Conservation (phyloP, 2,329 filamentous ascomycete species). For the Sclerotinia spermophila region DNA sequence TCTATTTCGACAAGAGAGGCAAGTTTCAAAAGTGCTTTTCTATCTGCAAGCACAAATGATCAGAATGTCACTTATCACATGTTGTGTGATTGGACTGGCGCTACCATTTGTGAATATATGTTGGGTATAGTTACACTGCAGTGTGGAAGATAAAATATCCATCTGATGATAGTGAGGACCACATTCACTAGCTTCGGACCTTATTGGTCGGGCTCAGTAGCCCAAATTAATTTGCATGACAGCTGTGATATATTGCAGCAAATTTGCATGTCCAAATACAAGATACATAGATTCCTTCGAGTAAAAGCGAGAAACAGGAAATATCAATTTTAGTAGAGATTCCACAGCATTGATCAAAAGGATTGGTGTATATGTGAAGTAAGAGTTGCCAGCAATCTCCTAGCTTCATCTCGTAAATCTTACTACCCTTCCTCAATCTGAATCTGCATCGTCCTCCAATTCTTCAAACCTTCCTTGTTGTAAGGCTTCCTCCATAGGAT, state of each 20-base stretch:
- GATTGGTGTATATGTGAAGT: neutral
- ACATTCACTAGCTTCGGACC: neutral
- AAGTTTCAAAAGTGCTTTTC: neutral
- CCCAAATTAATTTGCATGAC: neutral
- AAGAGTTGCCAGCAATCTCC: neutral
- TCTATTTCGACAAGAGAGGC: neutral
- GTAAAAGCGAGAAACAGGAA: neutral
- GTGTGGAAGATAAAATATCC: neutral
- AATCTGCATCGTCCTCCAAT: constrained; percentile 35
- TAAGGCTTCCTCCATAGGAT: constrained; percentile 32
- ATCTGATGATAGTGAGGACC: neutral
- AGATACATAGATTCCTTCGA: neutral
- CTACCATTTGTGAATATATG: neutral
- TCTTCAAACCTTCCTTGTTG: constrained; percentile 35
- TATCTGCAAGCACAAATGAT: neutral
- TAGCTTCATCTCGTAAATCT: neutral
- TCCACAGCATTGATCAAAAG: neutral
- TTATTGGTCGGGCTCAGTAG: neutral
- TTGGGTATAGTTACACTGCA: constrained; percentile 15
- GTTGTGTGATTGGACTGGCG: constrained; percentile 4
- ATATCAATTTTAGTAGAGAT: neutral
- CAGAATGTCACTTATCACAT: neutral
- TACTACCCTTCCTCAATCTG: constrained; percentile 21
- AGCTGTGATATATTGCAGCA: neutral
- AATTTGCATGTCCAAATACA: neutral